Evolutionary conservation across 441 rosid genomes (phyloP).

Genomic region (Populus hybrid): DNA sequence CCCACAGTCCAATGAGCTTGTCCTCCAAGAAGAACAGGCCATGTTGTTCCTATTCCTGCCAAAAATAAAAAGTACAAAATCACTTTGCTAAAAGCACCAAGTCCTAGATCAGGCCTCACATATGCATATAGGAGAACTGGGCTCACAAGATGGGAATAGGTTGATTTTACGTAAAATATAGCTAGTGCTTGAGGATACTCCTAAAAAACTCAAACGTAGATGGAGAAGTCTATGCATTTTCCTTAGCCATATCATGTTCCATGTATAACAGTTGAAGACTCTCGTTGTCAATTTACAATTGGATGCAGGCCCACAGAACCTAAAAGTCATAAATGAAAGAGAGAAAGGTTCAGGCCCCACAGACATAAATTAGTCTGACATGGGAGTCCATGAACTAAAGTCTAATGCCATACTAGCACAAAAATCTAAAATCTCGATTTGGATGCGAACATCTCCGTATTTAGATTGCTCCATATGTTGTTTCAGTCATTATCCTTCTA

Average conservation of each 20-base stretch:
- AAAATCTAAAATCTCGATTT: background rate
- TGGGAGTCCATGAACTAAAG: background rate
- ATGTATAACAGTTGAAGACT: background rate
- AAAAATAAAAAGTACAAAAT: slow-evolving; percentile 18
- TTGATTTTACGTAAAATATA: background rate
- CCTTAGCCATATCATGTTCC: background rate
- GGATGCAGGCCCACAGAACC: background rate
- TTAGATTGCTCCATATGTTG: background rate
- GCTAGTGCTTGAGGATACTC: background rate
- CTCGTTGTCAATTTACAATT: background rate
- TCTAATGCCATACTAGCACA: background rate
- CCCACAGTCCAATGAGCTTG: slow-evolving; percentile 98
- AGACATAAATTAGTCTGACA: background rate
- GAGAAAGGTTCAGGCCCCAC: no score
- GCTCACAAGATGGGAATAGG: background rate
- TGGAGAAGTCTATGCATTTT: background rate
- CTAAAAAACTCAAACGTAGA: background rate
- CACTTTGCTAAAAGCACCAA: background rate
- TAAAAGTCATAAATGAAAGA: no score
- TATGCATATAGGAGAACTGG: background rate
- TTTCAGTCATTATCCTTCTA: background rate
- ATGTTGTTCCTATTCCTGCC: slow-evolving; percentile 61
- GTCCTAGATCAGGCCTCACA: background rate
- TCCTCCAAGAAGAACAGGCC: slow-evolving; percentile 92
- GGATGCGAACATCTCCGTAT: background rate